Evolutionary conservation across 2,329 filamentous ascomycete species (phyloP), one percentile per base, ranked within the genome.

Genomic region (Paecilomyces fulvus): DNA sequence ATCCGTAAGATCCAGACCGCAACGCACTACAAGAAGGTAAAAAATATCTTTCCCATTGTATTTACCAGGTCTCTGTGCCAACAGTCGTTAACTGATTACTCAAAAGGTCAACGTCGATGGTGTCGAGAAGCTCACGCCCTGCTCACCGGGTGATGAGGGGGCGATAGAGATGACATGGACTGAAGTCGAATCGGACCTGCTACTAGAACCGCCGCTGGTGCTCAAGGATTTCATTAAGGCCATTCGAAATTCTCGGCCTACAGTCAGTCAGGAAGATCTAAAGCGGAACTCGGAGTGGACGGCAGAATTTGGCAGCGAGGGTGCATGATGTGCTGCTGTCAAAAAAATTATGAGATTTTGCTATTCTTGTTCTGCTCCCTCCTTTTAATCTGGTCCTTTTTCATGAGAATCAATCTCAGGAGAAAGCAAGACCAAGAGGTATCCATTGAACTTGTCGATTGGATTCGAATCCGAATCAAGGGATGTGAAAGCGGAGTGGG

Each of bases 1-100:
- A 89, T 99, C 59, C 83, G 94, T 60, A 95, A 96, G 75, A 97
- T 99, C 64, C 87, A 97, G 72, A 95, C 92, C 61, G 92, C 94
- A 17, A 99, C 94, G 54, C 94, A 99, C 77, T 99, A 97, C 76
- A 96, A 96, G 74, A 87, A 89, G 78, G 92, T 92, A 79, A 53
- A 70, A 79, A 53, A 70, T 23, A 12, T 43, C 7, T 12, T 25
- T 23, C 10, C 21, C 20, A 5, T 28, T 28, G 25, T 28, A 28
- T 49, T 9, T 7, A 12, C 48, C 20, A 12, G 3, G 28, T 4
- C 9, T 28, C 20, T 10, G n/a, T 48, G 11, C 2, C 9, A 17
- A n/a, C 2, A n/a, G 21, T 23, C 2, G 14, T 20, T 49, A 49
- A 49, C 48, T 49, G n/a, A 17, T 43, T 20, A 20, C 21, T 49